Conservation (phyloP, 2,329 filamentous ascomycete genomes). For the Sporothrix pseudoabietina region DNA sequence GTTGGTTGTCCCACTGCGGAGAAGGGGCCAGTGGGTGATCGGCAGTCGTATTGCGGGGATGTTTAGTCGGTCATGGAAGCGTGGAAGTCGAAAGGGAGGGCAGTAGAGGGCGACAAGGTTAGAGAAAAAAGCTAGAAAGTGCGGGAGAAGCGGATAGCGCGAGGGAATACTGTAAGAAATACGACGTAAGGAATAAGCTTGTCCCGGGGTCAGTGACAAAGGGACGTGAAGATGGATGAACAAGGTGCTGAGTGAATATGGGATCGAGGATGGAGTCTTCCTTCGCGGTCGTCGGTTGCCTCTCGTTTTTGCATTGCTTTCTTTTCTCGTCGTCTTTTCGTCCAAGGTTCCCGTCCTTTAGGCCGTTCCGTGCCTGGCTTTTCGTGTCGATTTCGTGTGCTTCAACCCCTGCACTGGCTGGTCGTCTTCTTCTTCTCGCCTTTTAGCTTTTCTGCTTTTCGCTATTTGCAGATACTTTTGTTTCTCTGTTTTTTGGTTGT, state of each 20-base stretch:
- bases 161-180: not conserved
- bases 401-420: slow-evolving; percentile 14
- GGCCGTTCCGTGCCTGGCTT: not conserved
- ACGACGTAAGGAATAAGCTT: not conserved
- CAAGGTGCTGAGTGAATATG: not conserved
- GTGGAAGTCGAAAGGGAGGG: not conserved
- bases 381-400: slow-evolving; percentile 1
- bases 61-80: not conserved
- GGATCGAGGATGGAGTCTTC: not conserved
- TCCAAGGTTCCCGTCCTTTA: not conserved
- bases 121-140: not conserved
- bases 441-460: not conserved
- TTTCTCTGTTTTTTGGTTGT: not conserved
- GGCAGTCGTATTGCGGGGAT: slow-evolving; percentile 16
- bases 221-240: not conserved
- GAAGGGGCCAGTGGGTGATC: not conserved
- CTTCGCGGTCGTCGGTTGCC: not conserved
- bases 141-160: not conserved
- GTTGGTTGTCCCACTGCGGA: slow-evolving; percentile 6
- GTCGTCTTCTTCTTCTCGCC: not conserved
- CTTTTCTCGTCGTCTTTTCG: slow-evolving; percentile 16
- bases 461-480: not conserved
- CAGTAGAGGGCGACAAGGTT: not conserved
- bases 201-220: not conserved
- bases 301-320: slow-evolving; percentile 10